phyloP scores from a whole-genome alignment of 2,329 filamentous ascomycete species.

The Thielaviopsis cerberus region DNA sequence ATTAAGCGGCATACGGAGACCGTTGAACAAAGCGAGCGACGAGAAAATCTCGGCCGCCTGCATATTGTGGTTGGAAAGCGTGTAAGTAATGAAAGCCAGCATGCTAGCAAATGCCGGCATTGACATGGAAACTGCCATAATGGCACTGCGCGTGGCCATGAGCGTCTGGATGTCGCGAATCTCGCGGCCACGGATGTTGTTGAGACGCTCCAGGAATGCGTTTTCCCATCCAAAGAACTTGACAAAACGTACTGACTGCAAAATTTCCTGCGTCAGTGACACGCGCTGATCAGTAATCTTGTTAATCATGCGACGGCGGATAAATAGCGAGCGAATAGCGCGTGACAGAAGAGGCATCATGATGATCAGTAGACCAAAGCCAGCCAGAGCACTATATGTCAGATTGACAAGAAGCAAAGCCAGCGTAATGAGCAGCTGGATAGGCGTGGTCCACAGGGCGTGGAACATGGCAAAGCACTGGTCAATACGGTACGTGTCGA shows the following conservation, averaged over 20 bases:
- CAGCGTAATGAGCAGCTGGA: constrained; percentile 61
- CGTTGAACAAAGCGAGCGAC: constrained; percentile 83
- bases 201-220: constrained; percentile 61
- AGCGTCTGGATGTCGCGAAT: constrained; percentile 71
- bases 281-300: constrained; percentile 87
- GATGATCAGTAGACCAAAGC: constrained; percentile 65
- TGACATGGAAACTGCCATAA: constrained; percentile 68
- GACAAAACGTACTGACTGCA: constrained; percentile 81
- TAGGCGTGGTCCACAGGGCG: constrained; percentile 71
- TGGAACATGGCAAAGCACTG: constrained; percentile 80
- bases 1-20: constrained; percentile 75
- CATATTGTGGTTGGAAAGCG: constrained; percentile 46
- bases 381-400: constrained; percentile 73
- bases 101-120: constrained; percentile 89
- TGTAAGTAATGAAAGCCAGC: constrained; percentile 77
- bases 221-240: constrained; percentile 95
- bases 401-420: constrained; percentile 70
- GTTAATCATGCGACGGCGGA: constrained; percentile 63
- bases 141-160: constrained; percentile 64
- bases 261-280: constrained; percentile 75
- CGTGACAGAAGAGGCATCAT: constrained; percentile 60
- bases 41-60: constrained; percentile 72
- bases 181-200: constrained; percentile 55
- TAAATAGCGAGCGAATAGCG: constrained; percentile 60
- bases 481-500: constrained; percentile 84